Evolutionary conservation across 2,329 filamentous ascomycete species (phyloP), one percentile per base, ranked within the genome.

Genomic region (Colletotrichum shisoi): DNA sequence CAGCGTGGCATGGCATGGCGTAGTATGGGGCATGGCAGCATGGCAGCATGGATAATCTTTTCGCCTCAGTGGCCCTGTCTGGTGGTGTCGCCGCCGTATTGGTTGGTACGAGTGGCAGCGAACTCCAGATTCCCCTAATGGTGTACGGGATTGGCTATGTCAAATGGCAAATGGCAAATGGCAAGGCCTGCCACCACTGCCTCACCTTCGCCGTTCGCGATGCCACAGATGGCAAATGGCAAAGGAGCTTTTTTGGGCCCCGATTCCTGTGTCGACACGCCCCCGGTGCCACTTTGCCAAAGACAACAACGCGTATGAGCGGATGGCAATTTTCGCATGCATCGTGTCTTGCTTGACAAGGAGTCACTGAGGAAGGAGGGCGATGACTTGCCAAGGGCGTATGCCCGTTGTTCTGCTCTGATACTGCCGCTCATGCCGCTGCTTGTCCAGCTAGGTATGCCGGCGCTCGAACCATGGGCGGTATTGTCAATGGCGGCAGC

Each of bases 1-100:
- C 54, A 60, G 61, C 61, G 62, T 56, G 61, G 65, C 61, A 56
- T 65, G 60, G 64, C 64, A 63, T 53, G 61, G 64, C 53, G 52
- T 53, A 53, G 56, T 44, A 57, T 63, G 52, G 60, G 62, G 34
- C 62, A 61, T 51, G 39, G 46, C 45, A 53, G 42, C 53, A 42
- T 31, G 24, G 44, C 31, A n/a, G 61, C 61, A 67, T 64, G 64
- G 64, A 40, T 66, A 52, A 46, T 53, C 52, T 64, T 64, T 24
- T 58, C 61, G 42, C 40, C 57, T 54, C 44, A 48, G 48, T 54
- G 54, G 53, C 60, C 49, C 31, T 54, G 42, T 61, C 59, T 13
- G 53, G 24, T 46, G 24, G 21, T 53, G 40, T 27, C 52, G 24
- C 21, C 31, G 31, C 31, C 31, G 31, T 34, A 9, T 34, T 45